Conservation (phyloP, 2,329 filamentous ascomycete genomes). For the Fusarium dlaminii region DNA sequence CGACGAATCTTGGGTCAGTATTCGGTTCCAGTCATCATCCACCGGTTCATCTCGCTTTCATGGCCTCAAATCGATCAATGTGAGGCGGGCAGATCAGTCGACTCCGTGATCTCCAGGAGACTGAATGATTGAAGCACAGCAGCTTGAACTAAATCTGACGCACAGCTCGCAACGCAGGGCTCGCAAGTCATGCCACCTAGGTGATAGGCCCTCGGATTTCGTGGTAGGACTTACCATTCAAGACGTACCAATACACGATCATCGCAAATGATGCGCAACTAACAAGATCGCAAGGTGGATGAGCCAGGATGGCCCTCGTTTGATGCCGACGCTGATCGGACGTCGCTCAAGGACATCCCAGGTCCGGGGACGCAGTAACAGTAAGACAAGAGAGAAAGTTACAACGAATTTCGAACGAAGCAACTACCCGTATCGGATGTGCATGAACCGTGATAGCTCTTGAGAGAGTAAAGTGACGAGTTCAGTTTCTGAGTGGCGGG, state of each 20-base stretch:
- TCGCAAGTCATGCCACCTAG: constrained; percentile 43
- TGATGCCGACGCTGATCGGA: constrained; percentile 27
- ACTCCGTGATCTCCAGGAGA: constrained; percentile 10
- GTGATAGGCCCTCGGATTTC: neutral
- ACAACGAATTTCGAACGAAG: constrained; percentile 14
- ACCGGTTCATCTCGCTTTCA: constrained; percentile 27
- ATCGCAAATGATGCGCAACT: constrained; percentile 12
- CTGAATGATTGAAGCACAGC: constrained; percentile 28
- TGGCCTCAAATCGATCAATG: constrained; percentile 28
- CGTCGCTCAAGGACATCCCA: constrained; percentile 18
- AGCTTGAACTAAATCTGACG: constrained; percentile 27
- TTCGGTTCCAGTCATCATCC: constrained; percentile 16
- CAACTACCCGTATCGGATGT: constrained; percentile 33
- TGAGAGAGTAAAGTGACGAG: constrained; percentile 17
- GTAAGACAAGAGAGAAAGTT: constrained; percentile 21
- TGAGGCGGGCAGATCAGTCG: constrained; percentile 28
- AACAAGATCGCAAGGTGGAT: constrained; percentile 18
- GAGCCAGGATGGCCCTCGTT: constrained; percentile 13
- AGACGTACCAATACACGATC: constrained; percentile 15
- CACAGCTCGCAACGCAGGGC: constrained; percentile 42
- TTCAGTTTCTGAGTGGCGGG: constrained; percentile 21
- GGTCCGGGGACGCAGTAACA: constrained; percentile 18
- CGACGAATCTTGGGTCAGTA: constrained; percentile 33
- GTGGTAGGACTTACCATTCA: neutral
- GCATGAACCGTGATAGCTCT: constrained; percentile 32